A percentile compares a stretch with the other conserved stretches of the same genome.
Evolutionary conservation across 2,329 filamentous ascomycete genomes (phyloP).

Genomic region (Fusarium subtropicale): DNA sequence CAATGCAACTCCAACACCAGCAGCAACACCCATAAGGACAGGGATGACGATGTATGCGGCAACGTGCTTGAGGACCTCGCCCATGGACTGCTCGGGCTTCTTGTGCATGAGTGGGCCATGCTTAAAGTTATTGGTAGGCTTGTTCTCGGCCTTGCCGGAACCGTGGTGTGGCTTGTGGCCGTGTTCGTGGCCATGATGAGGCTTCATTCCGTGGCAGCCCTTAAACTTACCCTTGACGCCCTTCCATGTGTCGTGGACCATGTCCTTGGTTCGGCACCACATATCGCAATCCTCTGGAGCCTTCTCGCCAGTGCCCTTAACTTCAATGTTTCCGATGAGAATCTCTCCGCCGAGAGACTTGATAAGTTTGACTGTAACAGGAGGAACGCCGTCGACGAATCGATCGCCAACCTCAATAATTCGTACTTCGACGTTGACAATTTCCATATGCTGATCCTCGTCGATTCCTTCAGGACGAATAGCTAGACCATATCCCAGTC

Average conservation of each 20-base stretch:
- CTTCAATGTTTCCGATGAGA: slow-evolving; percentile 63
- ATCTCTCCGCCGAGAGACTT: slow-evolving; percentile 67
- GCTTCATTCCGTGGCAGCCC: slow-evolving; percentile 45
- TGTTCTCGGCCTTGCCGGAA: slow-evolving; percentile 38
- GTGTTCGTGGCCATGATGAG: slow-evolving; percentile 12
- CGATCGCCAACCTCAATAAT: slow-evolving; percentile 69
- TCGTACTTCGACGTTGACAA: slow-evolving; percentile 66
- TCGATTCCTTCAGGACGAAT: slow-evolving; percentile 59
- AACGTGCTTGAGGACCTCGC: slow-evolving; percentile 65
- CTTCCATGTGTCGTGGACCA: slow-evolving; percentile 47
- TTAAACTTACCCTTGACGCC: slow-evolving; percentile 45
- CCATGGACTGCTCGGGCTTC: slow-evolving; percentile 53
- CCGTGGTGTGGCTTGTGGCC: slow-evolving; percentile 25
- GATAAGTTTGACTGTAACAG: slow-evolving; percentile 71
- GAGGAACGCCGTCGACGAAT: slow-evolving; percentile 66
- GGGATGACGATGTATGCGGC: slow-evolving; percentile 74
- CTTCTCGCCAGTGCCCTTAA: slow-evolving; percentile 46
- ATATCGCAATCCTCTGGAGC: slow-evolving; percentile 56
- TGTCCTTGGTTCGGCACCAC: slow-evolving; percentile 62
- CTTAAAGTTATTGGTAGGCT: slow-evolving; percentile 39
- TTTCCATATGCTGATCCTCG: slow-evolving; percentile 62
- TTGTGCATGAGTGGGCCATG: slow-evolving; percentile 26
- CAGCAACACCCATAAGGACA: slow-evolving; percentile 74
- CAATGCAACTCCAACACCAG: slow-evolving; percentile 75
- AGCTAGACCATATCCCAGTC: slow-evolving; percentile 63